Evolutionary conservation across 2,329 filamentous ascomycete species (phyloP), one percentile per base, ranked within the genome.

Genomic region (Colletotrichum liaoningense): DNA sequence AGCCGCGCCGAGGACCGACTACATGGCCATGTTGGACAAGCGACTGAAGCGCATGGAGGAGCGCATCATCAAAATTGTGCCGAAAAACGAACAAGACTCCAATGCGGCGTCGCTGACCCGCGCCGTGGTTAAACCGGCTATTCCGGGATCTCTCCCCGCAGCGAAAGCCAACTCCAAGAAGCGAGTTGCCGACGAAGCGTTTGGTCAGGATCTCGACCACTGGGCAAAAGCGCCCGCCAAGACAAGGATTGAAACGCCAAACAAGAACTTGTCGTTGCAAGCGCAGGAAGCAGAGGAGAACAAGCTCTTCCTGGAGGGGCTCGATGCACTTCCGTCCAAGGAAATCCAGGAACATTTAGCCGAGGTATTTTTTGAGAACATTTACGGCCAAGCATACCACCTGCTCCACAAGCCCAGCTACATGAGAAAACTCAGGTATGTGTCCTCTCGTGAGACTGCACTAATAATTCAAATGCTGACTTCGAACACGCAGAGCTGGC

Each of bases 11-110:
- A 90, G 97, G 65, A 98, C 97, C 22, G 97, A 98, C 83, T 98
- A 98, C 83, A 98, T 98, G 97, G 95, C 95, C 55, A 98, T 98
- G 95, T 86, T 98, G 78, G 97, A 98, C 84, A 98, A 98, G 84
- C 90, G 97, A 66, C 83, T 98, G 77, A 98, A 97, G 86, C 89
- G 96, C 70, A 98, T 98, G 97, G 97, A 99, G 83, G 96, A 98
- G 79, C 93, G 96, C 69, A 97, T 98, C 75, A 97, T 98, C 84
- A 98, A 98, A 82, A 93, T 96, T 72, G 93, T 98, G 33, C 96
- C 97, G 0, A 97, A 96, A 80, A 90, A 94, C 55, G 95, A 97
- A 75, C 89, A 94, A 75, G 92, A 93, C 55, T 86, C 90, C 30
- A 87, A 83, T 11, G 81, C 93, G 72, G 86, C 89, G 9, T 87